Conservation (phyloP, 164 flowering plant genomes). For the Malania oleifera region DNA sequence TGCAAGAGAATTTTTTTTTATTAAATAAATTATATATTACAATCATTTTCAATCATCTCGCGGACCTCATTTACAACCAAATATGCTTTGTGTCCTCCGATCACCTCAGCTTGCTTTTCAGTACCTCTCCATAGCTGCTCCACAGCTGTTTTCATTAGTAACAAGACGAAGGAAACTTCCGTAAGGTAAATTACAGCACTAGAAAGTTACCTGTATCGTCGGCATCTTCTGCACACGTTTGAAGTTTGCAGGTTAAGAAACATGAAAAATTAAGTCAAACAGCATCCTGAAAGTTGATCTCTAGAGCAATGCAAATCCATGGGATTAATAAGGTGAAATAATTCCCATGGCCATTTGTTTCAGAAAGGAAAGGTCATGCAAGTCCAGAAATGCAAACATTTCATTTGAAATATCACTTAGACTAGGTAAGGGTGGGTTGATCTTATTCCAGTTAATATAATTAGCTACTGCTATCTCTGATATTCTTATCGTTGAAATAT, state of each 20-base stretch:
- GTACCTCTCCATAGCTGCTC: conserved; percentile 74
- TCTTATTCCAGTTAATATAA: background rate
- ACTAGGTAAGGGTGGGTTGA: background rate
- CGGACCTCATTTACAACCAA: conserved; percentile 72
- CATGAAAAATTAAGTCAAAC: conserved; percentile 22
- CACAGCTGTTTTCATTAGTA: conserved; percentile 5
- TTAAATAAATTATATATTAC: conserved; percentile 9
- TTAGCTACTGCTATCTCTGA: no score
- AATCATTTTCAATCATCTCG: conserved; percentile 67
- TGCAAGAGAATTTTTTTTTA: no score
- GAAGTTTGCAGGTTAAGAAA: conserved; percentile 9
- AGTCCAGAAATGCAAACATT: background rate
- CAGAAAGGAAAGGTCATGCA: background rate
- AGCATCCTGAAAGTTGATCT: background rate
- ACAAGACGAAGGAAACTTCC: background rate
- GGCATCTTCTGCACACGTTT: conserved; percentile 81
- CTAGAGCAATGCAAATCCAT: background rate
- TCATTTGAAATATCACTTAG: background rate
- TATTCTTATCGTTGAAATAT: no score
- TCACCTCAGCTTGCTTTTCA: conserved; percentile 71
- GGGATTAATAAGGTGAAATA: background rate
- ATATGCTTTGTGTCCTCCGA: conserved; percentile 84
- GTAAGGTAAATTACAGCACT: background rate
- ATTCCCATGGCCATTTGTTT: background rate
- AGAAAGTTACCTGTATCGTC: conserved; percentile 64